Conservation (phyloP, 1,139 yeast species). For the Candida tetrigidarum region DNA sequence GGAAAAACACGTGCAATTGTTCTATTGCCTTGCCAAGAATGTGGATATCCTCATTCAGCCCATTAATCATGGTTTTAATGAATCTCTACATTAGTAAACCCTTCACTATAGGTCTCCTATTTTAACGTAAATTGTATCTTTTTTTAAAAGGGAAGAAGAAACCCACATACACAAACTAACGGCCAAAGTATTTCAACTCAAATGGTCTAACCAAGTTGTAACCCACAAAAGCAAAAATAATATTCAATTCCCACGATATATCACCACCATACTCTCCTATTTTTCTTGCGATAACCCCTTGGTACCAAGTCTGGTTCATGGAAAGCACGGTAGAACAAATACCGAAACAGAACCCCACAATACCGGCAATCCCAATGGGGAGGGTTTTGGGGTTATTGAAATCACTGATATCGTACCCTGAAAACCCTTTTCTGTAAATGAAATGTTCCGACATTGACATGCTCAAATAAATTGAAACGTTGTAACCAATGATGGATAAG, state of each 20-base stretch:
- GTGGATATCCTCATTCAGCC: too few species aligned
- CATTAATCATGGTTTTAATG: too few species aligned
- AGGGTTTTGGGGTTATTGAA: slow-evolving; percentile 24
- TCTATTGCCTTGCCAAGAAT: too few species aligned
- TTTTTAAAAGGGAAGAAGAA: too few species aligned
- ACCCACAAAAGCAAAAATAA: slow-evolving; percentile 28
- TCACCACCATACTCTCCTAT: slow-evolving; percentile 28
- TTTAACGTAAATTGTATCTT: too few species aligned
- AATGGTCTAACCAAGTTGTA: slow-evolving; percentile 30
- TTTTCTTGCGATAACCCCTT: slow-evolving; percentile 28
- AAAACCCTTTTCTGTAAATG: slow-evolving; percentile 28
- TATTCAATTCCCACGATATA: slow-evolving; percentile 31
- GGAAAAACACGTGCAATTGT: too few species aligned
- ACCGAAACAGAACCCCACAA: slow-evolving; percentile 29
- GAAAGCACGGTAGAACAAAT: slow-evolving; percentile 32
- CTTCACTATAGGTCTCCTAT: too few species aligned
- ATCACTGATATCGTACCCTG: slow-evolving; percentile 27
- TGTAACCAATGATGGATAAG: slow-evolving; percentile 33
- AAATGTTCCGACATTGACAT: slow-evolving; percentile 32
- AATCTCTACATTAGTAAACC: too few species aligned
- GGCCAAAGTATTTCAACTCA: slow-evolving; percentile 28
- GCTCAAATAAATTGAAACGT: slow-evolving; percentile 33
- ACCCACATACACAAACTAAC: too few species aligned
- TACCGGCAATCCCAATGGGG: slow-evolving; percentile 33
- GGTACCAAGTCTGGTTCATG: slow-evolving; percentile 37